phyloP scores from a whole-genome alignment of 106 monocot genomes.

The Xerophyta viscosa region DNA sequence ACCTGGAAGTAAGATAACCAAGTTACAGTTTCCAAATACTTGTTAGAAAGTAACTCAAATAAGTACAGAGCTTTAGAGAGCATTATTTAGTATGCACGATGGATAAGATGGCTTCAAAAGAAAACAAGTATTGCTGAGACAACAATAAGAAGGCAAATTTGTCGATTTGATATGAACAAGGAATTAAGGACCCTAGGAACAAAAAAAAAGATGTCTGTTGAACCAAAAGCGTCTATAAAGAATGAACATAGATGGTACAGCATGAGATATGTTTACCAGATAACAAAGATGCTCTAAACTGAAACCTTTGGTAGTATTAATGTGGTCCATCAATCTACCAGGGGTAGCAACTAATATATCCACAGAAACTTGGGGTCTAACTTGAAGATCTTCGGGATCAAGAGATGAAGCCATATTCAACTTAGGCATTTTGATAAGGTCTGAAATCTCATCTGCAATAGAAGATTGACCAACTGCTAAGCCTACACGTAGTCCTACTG shows the following conservation, averaged over 20 bases:
- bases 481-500: slow-evolving; percentile 72
- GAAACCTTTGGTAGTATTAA: slow-evolving; percentile 87
- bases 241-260: too few relatives aligned
- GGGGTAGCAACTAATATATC: slow-evolving; percentile 96
- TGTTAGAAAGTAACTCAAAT: too few relatives aligned
- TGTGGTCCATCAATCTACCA: slow-evolving; percentile 94
- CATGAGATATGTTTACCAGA: slow-evolving; percentile 40
- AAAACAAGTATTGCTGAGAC: too few relatives aligned
- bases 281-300: slow-evolving; percentile 78
- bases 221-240: too few relatives aligned
- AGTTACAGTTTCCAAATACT: neutral
- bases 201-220: too few relatives aligned
- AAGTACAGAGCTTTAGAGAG: too few relatives aligned
- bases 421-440: slow-evolving; percentile 51
- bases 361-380: slow-evolving; percentile 48
- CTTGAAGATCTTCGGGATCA: slow-evolving; percentile 53
- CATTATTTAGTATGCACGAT: too few relatives aligned
- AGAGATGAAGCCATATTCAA: slow-evolving; percentile 37
- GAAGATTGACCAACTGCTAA: slow-evolving; percentile 93
- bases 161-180: too few relatives aligned
- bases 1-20: slow-evolving; percentile 44
- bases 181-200: too few relatives aligned
- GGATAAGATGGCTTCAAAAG: too few relatives aligned
- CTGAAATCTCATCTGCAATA: slow-evolving; percentile 70
- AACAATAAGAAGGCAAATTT: too few relatives aligned